A percentile compares a stretch with the other conserved stretches of the same genome.
These are phyloP conservation scores for Leccinum uliginosum DNA, from an alignment of 768 basidiomycete species.

Conservation along the genomic window DNA sequence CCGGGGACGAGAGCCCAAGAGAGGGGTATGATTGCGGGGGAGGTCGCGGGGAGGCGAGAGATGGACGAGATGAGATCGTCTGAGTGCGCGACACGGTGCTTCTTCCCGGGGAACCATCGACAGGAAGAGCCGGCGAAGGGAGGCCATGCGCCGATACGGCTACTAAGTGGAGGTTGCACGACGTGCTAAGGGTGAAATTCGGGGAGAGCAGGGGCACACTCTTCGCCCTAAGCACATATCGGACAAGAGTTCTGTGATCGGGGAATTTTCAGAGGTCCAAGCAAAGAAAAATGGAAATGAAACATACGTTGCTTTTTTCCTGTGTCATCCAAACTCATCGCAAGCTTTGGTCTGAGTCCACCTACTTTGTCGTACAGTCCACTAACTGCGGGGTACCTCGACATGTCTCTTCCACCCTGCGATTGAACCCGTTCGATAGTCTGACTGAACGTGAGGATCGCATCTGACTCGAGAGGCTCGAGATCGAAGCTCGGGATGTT, in stretches of 20 bases:
- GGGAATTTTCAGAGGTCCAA: not conserved
- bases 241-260: conserved; percentile 63
- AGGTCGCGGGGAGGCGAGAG: conserved; percentile 14
- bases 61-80: conserved; percentile 23
- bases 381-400: conserved; percentile 77
- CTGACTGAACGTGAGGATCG: conserved; percentile 86
- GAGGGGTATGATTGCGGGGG: conserved; percentile 15
- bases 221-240: conserved; percentile 41
- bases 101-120: conserved; percentile 9
- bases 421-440: conserved; percentile 81
- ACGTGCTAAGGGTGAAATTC: conserved; percentile 18
- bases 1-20: conserved; percentile 23
- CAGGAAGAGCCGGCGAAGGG: conserved; percentile 18
- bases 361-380: conserved; percentile 84
- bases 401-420: conserved; percentile 72
- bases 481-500: conserved; percentile 77
- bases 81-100: conserved; percentile 24
- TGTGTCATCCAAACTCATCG: conserved; percentile 78
- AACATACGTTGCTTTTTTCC: conserved; percentile 77
- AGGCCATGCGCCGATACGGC: conserved; percentile 14
- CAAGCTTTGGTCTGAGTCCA: conserved; percentile 73
- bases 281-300: conserved; percentile 6
- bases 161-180: conserved; percentile 12
- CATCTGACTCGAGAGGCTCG: conserved; percentile 74
- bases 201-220: not conserved